A percentile compares a stretch with the other conserved stretches of the same genome.
Conservation (phyloP, 176 grass and related monocot genomes). For the Ananas comosus region DNA sequence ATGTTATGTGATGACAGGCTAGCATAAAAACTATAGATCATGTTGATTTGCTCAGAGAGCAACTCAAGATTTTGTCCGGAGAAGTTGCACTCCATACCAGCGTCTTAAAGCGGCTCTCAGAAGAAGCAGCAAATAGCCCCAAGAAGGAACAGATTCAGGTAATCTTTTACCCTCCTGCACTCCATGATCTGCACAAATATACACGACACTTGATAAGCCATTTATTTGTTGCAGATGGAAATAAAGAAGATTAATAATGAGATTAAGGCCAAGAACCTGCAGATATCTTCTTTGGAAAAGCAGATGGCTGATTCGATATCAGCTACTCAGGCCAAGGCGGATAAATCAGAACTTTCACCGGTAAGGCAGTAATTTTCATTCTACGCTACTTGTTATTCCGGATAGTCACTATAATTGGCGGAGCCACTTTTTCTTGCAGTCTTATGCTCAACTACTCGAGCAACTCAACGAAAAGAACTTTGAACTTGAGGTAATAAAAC, state of each 20-base stretch:
- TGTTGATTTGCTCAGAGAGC: slow-evolving; percentile 85
- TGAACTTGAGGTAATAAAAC: slow-evolving; percentile 77
- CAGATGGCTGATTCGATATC: slow-evolving; percentile 65
- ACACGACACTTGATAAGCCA: neutral
- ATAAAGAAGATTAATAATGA: slow-evolving; percentile 78
- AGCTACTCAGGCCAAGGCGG: slow-evolving; percentile 49
- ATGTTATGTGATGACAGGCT: slow-evolving; percentile 33
- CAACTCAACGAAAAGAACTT: slow-evolving; percentile 94
- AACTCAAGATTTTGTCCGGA: slow-evolving; percentile 91
- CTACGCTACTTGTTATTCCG: slow-evolving; percentile 11
- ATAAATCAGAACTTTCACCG: slow-evolving; percentile 50
- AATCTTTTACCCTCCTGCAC: slow-evolving; percentile 17
- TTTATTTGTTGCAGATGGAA: slow-evolving; percentile 58
- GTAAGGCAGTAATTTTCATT: slow-evolving; percentile 41
- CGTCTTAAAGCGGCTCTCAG: slow-evolving; percentile 67
- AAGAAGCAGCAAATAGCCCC: slow-evolving; percentile 67
- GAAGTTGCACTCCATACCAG: slow-evolving; percentile 93
- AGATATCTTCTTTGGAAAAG: slow-evolving; percentile 81
- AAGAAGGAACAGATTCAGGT: slow-evolving; percentile 84
- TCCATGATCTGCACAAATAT: neutral
- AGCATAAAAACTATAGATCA: slow-evolving; percentile 91
- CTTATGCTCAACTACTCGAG: slow-evolving; percentile 68
- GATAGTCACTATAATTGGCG: slow-evolving; percentile 24
- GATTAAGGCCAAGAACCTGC: slow-evolving; percentile 70
- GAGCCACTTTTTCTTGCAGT: slow-evolving; percentile 45